Percentiles rank a stretch among this genome's conserved stretches.
phyloP scores from a whole-genome alignment of 352 stramenopile species.

The Globisporangium camurandrum region DNA sequence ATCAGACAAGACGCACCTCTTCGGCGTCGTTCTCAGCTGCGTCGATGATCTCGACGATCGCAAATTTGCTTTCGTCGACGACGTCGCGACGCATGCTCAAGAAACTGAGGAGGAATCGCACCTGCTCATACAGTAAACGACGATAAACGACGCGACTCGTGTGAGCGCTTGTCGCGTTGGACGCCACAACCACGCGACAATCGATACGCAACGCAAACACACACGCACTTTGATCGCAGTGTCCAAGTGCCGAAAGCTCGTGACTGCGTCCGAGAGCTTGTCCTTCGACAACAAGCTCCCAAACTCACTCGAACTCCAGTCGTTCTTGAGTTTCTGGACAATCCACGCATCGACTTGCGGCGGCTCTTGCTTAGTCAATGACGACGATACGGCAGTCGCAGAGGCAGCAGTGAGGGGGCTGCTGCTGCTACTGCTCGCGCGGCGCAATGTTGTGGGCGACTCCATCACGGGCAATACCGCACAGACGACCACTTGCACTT shows the following conservation, averaged over 20 bases:
- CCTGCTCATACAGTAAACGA: too few relatives aligned
- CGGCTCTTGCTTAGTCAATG: conserved; percentile 9
- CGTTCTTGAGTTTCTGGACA: conserved; percentile 62
- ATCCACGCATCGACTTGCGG: conserved; percentile 54
- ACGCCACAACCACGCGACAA: not conserved
- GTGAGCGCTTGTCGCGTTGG: too few relatives aligned
- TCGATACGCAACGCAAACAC: too few relatives aligned
- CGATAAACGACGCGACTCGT: too few relatives aligned
- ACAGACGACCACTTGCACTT: too few relatives aligned
- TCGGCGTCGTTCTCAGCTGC: conserved; percentile 51
- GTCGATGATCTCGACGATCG: conserved; percentile 40
- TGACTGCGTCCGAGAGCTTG: conserved; percentile 46
- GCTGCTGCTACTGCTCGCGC: not conserved
- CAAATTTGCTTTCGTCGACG: conserved; percentile 35
- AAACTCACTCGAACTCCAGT: conserved; percentile 72
- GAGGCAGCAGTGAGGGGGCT: not conserved
- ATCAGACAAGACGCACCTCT: conserved; percentile 39
- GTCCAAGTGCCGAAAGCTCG: conserved; percentile 53
- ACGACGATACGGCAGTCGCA: not conserved
- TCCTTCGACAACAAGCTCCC: conserved; percentile 48
- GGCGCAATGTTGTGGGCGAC: not conserved
- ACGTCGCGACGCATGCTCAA: conserved; percentile 53
- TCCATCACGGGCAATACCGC: not conserved
- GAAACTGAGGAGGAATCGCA: conserved; percentile 57
- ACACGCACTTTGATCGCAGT: conserved; percentile 54